Percentiles rank a stretch among this genome's conserved stretches.
These are phyloP conservation scores for Globisporangium viniferum DNA, from an alignment of 352 stramenopile species.

Conservation along the genomic window DNA sequence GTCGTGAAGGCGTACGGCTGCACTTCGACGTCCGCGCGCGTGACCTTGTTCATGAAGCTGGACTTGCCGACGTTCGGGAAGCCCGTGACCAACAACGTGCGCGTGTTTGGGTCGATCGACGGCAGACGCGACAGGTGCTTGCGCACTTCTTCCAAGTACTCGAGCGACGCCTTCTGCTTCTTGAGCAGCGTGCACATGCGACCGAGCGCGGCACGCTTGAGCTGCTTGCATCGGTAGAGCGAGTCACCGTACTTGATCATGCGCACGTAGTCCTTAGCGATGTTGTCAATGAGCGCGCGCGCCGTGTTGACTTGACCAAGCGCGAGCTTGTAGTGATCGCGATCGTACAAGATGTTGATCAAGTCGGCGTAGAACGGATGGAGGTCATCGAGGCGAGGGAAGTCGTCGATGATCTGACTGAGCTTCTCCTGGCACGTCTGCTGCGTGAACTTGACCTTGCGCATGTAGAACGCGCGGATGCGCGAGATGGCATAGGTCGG, in stretches of 20 bases:
- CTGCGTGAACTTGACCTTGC: conserved; percentile 99
- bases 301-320: conserved; percentile 99
- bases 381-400: conserved; percentile 97
- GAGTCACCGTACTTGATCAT: conserved; percentile 99
- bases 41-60: conserved; percentile 99
- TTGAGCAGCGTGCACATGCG: conserved; percentile 99
- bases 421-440: conserved; percentile 99
- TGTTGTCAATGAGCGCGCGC: conserved; percentile 96
- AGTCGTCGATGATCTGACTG: conserved; percentile 97
- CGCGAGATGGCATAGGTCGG: conserved; percentile 96
- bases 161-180: conserved; percentile 97
- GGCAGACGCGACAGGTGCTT: conserved; percentile 99
- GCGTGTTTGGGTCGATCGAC: conserved; percentile 98
- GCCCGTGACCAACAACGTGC: conserved; percentile 97
- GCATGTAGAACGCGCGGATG: conserved; percentile 96
- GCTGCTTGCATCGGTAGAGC: conserved; percentile 99
- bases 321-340: conserved; percentile 99
- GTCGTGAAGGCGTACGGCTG: conserved; percentile 99
- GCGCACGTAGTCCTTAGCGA: conserved; percentile 98
- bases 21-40: conserved; percentile 98
- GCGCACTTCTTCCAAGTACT: conserved; percentile 96
- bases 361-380: conserved; percentile 99
- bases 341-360: conserved; percentile 99
- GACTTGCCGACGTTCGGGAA: conserved; percentile 99
- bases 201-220: conserved; percentile 99